phyloP scores from a whole-genome alignment of 371 early-diverging fungal species.

The Haplosporangium sp. region DNA sequence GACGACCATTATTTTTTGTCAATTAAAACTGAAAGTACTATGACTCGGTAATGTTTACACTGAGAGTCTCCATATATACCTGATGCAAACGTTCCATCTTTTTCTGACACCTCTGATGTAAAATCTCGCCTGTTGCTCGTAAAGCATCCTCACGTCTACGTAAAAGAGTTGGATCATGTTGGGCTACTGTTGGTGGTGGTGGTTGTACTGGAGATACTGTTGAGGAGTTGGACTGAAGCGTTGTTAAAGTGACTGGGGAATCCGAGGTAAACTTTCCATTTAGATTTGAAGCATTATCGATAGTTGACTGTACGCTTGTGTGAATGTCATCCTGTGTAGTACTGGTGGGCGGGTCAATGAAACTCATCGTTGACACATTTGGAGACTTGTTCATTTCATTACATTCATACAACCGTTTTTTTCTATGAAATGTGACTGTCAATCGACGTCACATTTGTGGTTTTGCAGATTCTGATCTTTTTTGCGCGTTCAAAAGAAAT shows the following conservation, averaged over 20 bases:
- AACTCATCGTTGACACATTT: slow-evolving; percentile 15
- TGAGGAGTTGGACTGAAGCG: background rate
- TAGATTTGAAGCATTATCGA: background rate
- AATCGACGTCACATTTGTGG: slow-evolving; percentile 7
- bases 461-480: background rate
- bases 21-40: background rate
- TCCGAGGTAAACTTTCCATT: background rate
- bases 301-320: background rate
- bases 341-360: slow-evolving; percentile 4
- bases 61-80: slow-evolving; percentile 11
- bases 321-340: background rate
- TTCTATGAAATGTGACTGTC: background rate
- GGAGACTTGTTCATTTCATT: slow-evolving; percentile 1
- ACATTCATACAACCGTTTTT: no score
- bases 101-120: slow-evolving; percentile 25
- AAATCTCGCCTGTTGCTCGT: slow-evolving; percentile 23
- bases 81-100: slow-evolving; percentile 29
- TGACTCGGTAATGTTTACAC: no score
- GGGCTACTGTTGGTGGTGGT: background rate
- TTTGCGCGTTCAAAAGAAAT: background rate
- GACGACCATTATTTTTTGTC: background rate
- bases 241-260: background rate
- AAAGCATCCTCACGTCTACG: slow-evolving; percentile 24
- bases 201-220: background rate
- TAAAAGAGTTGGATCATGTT: slow-evolving; percentile 14